A percentile compares a stretch with the other conserved stretches of the same genome.
phyloP scores from a whole-genome alignment of 257 asterid species.

The Handroanthus guayacan region DNA sequence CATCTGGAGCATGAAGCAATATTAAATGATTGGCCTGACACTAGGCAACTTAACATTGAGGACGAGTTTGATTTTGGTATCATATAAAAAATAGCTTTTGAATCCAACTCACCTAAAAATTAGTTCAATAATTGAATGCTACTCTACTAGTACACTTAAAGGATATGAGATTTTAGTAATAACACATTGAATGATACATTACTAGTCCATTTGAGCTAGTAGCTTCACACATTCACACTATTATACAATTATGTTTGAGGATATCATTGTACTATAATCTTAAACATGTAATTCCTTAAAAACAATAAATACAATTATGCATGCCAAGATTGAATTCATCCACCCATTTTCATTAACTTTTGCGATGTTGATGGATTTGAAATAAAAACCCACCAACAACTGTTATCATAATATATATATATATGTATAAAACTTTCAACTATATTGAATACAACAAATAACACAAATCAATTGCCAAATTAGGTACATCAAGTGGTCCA shows the following conservation, averaged over 20 bases:
- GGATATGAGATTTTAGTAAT: too few species aligned
- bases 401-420: neutral
- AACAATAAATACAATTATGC: neutral
- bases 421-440: too few species aligned
- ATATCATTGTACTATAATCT: neutral
- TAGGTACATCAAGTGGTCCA: neutral
- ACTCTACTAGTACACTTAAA: too few species aligned
- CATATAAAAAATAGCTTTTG: too few species aligned
- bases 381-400: neutral
- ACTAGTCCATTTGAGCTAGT: too few species aligned
- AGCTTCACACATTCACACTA: neutral
- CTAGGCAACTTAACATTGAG: too few species aligned
- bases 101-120: too few species aligned
- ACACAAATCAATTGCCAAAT: neutral
- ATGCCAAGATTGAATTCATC: neutral
- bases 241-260: neutral
- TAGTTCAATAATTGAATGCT: too few species aligned
- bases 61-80: too few species aligned
- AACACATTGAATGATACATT: too few species aligned
- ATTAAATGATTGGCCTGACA: too few species aligned
- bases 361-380: neutral
- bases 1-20: too few species aligned
- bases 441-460: neutral
- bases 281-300: neutral
- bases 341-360: neutral